Base-by-base conservation (phyloP, 768 basidiomycete species). In the Wakefieldia striispora region DNA sequence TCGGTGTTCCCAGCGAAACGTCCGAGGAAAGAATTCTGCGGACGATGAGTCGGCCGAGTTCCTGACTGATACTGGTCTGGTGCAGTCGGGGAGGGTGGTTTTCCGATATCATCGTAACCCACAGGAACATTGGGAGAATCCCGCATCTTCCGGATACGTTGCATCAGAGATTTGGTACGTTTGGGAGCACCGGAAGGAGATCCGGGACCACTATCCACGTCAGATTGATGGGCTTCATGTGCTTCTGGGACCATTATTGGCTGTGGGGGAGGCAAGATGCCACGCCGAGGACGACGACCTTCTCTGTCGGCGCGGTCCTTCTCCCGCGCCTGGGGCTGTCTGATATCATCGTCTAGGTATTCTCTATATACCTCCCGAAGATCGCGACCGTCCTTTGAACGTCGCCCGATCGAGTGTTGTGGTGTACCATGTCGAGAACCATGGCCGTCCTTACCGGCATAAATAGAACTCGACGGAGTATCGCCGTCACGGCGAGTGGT, bases 81-180 rank as follows among this genome's bases (percentile, higher is more conserved):
- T 19, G 68, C 63, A 19, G 73, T 76, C 1, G 77, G 73, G 1
- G 80, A 81, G 10, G 73, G 73, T 7, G 71, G 71, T 20, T 72
- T 75, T 26, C 72, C 67, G 26, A 64, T 64, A 16, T 57, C 53
- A n/a, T 77, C 75, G 31, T 72, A 67, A 23, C 64, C 69, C n/a
- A 88, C 78, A 14, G 90, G 90, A 1, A 91, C 83, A 54, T 91
- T 92, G 10, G 90, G 90, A 9, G 84, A 72, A 60, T 92, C 90
- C 31, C 90, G 83, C 88, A 92, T 91, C 69, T 83, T 88, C 50
- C 88, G 83, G 63, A 94, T 88, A 47, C 91, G 86, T 40, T 92
- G 86, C 80, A 93, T 92, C 55, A 94, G 72, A 13, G 88, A 91
- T 68, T 83, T 91, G 57, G 80, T 81, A 24, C 91, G 85, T 65